Percentiles rank a stretch among this genome's conserved stretches.
Evolutionary conservation across 805 yeast species (phyloP).

Genomic region (Ogataea pini): DNA sequence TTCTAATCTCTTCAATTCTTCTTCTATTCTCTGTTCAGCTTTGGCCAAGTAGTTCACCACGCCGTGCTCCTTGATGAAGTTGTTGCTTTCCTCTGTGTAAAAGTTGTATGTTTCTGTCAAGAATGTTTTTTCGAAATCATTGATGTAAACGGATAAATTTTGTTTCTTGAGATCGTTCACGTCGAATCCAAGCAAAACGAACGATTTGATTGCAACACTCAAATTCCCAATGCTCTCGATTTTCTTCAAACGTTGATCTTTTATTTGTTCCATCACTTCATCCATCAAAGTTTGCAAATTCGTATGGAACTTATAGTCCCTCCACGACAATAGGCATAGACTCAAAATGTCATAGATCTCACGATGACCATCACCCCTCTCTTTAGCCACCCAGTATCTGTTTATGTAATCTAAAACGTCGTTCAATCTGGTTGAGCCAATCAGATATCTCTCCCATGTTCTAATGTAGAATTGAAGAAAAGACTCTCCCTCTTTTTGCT

Average conservation of each 20-base stretch:
- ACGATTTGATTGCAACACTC: slow-evolving; percentile 76
- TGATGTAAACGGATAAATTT: slow-evolving; percentile 77
- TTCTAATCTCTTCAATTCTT: slow-evolving; percentile 78
- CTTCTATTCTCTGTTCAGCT: slow-evolving; percentile 79
- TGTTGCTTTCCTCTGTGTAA: slow-evolving; percentile 66
- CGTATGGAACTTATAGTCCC: slow-evolving; percentile 71
- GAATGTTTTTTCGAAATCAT: slow-evolving; percentile 75
- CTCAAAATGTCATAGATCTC: slow-evolving; percentile 92
- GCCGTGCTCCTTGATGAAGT: slow-evolving; percentile 68
- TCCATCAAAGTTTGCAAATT: slow-evolving; percentile 59
- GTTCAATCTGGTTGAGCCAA: slow-evolving; percentile 89
- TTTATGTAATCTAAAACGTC: slow-evolving; percentile 95
- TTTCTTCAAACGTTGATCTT: slow-evolving; percentile 76
- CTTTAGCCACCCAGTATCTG: slow-evolving; percentile 96
- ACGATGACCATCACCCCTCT: slow-evolving; percentile 88
- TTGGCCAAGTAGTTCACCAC: slow-evolving; percentile 89
- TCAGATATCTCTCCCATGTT: slow-evolving; percentile 85
- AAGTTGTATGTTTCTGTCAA: slow-evolving; percentile 66
- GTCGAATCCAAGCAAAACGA: slow-evolving; percentile 89
- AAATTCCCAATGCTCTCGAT: slow-evolving; percentile 66
- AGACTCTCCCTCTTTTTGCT: slow-evolving; percentile 57
- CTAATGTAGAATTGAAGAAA: slow-evolving; percentile 81
- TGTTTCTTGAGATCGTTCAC: slow-evolving; percentile 84
- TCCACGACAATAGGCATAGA: slow-evolving; percentile 85
- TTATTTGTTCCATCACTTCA: slow-evolving; percentile 76